These are phyloP conservation scores for Ceratocystis cubensis DNA, from an alignment of 2,329 filamentous ascomycete genomes.

Conservation along the genomic window DNA sequence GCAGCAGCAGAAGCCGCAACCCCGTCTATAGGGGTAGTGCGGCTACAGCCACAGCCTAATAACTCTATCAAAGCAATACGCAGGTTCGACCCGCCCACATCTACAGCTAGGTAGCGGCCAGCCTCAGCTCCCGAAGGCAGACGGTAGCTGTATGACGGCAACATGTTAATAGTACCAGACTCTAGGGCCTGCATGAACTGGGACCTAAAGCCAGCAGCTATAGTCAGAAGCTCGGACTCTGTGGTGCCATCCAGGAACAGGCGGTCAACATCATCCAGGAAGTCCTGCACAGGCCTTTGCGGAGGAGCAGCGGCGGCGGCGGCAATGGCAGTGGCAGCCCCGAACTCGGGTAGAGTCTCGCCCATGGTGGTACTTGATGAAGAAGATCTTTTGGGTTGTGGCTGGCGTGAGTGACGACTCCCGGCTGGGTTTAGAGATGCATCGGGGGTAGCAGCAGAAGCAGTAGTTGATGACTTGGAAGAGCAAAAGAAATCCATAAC, in stretches of 20 bases:
- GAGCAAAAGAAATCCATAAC: slow-evolving; percentile 30
- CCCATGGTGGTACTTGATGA: slow-evolving; percentile 17
- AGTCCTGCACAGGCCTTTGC: slow-evolving; percentile 32
- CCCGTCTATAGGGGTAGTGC: neutral
- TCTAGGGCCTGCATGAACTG: slow-evolving; percentile 44
- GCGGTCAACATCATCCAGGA: slow-evolving; percentile 44
- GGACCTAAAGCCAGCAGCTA: slow-evolving; percentile 39
- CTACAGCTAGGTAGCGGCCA: slow-evolving; percentile 49
- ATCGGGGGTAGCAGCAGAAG: neutral
- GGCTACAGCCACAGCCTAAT: slow-evolving; percentile 31
- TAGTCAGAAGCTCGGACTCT: slow-evolving; percentile 32
- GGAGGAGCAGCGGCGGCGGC: neutral
- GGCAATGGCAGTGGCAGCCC: neutral
- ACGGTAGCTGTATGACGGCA: slow-evolving; percentile 53
- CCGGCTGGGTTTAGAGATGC: slow-evolving; percentile 22
- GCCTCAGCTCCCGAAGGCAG: slow-evolving; percentile 47
- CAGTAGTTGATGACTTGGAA: slow-evolving; percentile 32
- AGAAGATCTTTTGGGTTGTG: slow-evolving; percentile 15
- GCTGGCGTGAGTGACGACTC: neutral
- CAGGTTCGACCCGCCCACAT: slow-evolving; percentile 58
- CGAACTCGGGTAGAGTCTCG: slow-evolving; percentile 9
- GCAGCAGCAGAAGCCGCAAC: neutral
- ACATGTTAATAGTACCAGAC: slow-evolving; percentile 45
- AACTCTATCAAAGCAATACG: slow-evolving; percentile 52
- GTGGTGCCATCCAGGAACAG: slow-evolving; percentile 39